Evolutionary conservation across 805 yeast genomes (phyloP), one percentile per base, ranked within the genome.

Genomic region (Candida taoyuanica): DNA sequence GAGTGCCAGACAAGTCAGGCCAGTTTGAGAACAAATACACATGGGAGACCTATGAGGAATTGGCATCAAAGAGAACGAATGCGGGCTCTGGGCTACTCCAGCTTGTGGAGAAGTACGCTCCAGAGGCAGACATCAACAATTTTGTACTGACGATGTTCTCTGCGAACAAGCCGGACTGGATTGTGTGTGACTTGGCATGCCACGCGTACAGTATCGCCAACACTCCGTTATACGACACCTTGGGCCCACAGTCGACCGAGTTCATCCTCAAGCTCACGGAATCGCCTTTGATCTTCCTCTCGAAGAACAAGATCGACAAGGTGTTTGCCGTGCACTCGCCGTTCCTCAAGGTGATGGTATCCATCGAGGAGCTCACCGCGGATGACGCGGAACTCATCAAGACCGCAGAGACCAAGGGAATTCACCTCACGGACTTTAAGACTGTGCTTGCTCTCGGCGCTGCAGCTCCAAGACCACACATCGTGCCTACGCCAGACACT

Each of bases 91-190:
- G 86, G 7, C 46, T 76, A 18, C 50, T 69, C 39, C 56, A 71
- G 3, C 53, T 70, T 25, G 73, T 76, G 17, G 61, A 63, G 42
- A 48, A 50, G 16, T 65, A 58, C 34, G 61, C 67, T 29, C 56
- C 47, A 17, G 53, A 55, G 42, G 55, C 56, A n/a, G 43, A 50
- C n/a, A 29, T 46, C 0, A 55, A 59, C 18, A 58, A 64, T 27
- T 80, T 78, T 48, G 62, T 78, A 27, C 70, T 80, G 32, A 65
- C 82, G 2, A 50, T 81, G 15, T 73, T 74, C 55, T 70, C 82
- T 17, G 65, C 69, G 15, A 81, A 81, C 55, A 65, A 77, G 34
- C 65, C 73, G 7, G 85, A 83, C 59, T 84, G 93, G 93, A 67
- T 71, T 23, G 55, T 82, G 15, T 59, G 83, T 20, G 93, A 84